Evolutionary conservation across 805 yeast species (phyloP).

Genomic region (Myxozyma mucilagina): DNA sequence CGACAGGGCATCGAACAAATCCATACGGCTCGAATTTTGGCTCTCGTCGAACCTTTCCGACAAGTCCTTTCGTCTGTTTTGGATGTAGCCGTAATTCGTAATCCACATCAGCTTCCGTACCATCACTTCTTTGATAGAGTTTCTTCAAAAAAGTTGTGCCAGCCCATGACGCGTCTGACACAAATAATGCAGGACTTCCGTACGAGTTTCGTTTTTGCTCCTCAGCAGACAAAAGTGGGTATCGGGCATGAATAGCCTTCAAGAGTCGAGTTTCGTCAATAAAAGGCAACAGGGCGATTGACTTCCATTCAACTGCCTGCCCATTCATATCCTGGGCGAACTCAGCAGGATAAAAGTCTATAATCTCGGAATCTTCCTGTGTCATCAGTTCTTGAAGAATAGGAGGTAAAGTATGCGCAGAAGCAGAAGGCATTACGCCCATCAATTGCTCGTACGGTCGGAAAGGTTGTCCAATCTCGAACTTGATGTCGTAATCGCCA

Average conservation of each 20-base stretch:
- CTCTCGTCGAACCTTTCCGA: conserved; percentile 42
- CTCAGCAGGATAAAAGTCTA: conserved; percentile 87
- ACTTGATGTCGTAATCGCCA: conserved; percentile 49
- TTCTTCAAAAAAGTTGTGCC: conserved; percentile 44
- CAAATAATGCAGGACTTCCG: conserved; percentile 66
- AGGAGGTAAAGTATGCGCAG: conserved; percentile 81
- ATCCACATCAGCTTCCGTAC: neutral
- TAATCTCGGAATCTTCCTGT: conserved; percentile 73
- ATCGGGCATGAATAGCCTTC: conserved; percentile 63
- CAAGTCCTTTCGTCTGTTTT: conserved; percentile 29
- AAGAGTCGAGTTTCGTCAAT: conserved; percentile 80
- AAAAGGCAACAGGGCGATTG: conserved; percentile 84
- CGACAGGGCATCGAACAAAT: conserved; percentile 19
- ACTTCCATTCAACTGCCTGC: conserved; percentile 92
- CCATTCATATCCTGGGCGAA: conserved; percentile 95
- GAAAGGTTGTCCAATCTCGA: conserved; percentile 74
- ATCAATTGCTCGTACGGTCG: conserved; percentile 89
- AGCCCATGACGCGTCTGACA: conserved; percentile 63
- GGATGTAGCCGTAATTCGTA: conserved; percentile 23
- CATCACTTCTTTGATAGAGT: conserved; percentile 43
- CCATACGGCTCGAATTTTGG: conserved; percentile 19
- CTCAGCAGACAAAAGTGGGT: conserved; percentile 61
- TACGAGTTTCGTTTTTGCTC: conserved; percentile 70
- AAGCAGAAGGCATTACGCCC: conserved; percentile 94
- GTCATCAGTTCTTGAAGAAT: conserved; percentile 82